phyloP scores from a whole-genome alignment of 2,329 filamentous ascomycete species.

The Fusarium nodosum region DNA sequence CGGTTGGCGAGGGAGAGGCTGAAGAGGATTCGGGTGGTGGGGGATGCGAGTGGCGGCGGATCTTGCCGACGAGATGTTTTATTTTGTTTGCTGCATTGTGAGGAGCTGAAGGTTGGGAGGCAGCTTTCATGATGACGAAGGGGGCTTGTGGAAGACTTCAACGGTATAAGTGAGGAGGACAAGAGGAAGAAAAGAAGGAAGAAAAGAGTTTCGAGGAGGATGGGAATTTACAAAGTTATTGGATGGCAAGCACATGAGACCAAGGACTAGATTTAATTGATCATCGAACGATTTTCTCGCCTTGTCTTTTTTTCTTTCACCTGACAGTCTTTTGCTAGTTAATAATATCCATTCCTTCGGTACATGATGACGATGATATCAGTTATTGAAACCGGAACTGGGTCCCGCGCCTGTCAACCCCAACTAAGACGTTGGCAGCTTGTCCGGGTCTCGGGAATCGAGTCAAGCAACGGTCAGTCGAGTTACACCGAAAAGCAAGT shows the following conservation, averaged over 20 bases:
- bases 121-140: conserved; percentile 33
- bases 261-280: conserved; percentile 1
- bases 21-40: conserved; percentile 21
- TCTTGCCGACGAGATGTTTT: conserved; percentile 44
- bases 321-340: conserved; percentile 21
- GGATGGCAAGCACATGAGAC: conserved; percentile 10
- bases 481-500: conserved; percentile 1
- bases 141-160: neutral
- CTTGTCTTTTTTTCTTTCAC: conserved; percentile 3
- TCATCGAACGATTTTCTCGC: neutral
- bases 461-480: conserved; percentile 13
- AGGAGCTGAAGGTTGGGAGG: conserved; percentile 27
- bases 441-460: conserved; percentile 22
- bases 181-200: neutral
- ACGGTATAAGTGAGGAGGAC: neutral
- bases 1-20: conserved; percentile 31
- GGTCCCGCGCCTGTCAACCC: conserved; percentile 6
- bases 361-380: conserved; percentile 42
- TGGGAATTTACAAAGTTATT: conserved; percentile 4
- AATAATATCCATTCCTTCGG: conserved; percentile 16
- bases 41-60: conserved; percentile 40
- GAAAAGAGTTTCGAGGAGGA: neutral
- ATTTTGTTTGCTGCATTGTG: conserved; percentile 37
- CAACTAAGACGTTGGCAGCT: conserved; percentile 12
- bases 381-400: conserved; percentile 29